A percentile compares a stretch with the other conserved stretches of the same genome.
Conservation (phyloP, 2,329 filamentous ascomycete species). For the Hymenoscyphus albidus region DNA sequence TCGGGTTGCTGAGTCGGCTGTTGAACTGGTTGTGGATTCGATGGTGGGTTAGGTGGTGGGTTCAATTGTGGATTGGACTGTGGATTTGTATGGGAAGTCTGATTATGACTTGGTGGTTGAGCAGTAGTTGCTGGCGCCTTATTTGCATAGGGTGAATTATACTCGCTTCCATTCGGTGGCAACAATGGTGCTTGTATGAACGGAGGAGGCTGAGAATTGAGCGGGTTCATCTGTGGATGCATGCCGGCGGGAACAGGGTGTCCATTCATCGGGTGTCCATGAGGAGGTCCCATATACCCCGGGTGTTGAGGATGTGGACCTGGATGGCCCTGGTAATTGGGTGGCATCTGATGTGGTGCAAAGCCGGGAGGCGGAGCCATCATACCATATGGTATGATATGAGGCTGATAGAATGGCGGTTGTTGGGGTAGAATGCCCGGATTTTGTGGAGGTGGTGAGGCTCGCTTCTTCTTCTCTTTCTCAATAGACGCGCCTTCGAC, state of each 20-base stretch:
- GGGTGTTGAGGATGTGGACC: conserved; percentile 16
- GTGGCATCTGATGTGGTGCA: conserved; percentile 21
- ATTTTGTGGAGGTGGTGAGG: conserved; percentile 40
- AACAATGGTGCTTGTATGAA: conserved; percentile 25
- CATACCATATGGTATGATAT: conserved; percentile 25
- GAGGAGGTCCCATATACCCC: conserved; percentile 23
- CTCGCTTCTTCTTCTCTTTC: conserved; percentile 48
- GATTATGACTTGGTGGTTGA: conserved; percentile 4
- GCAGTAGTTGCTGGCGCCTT: conserved; percentile 25
- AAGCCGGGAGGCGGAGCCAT: conserved; percentile 29
- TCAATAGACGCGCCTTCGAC: conserved; percentile 51
- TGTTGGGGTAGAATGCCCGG: conserved; percentile 26
- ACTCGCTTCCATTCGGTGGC: conserved; percentile 22
- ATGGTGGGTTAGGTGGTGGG: conserved; percentile 3
- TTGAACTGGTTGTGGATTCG: neutral
- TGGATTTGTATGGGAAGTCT: conserved; percentile 8
- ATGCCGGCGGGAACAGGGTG: conserved; percentile 16
- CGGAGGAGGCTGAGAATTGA: conserved; percentile 17
- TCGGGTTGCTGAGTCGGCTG: conserved; percentile 8
- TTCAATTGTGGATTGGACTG: neutral
- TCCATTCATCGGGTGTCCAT: conserved; percentile 18
- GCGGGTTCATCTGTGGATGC: conserved; percentile 13
- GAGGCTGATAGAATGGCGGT: conserved; percentile 30
- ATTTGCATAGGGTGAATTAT: conserved; percentile 36
- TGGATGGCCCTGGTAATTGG: conserved; percentile 22